These are phyloP conservation scores for Verticillium nonalfalfae DNA, from an alignment of 2,329 filamentous ascomycete species.

Conservation along the genomic window DNA sequence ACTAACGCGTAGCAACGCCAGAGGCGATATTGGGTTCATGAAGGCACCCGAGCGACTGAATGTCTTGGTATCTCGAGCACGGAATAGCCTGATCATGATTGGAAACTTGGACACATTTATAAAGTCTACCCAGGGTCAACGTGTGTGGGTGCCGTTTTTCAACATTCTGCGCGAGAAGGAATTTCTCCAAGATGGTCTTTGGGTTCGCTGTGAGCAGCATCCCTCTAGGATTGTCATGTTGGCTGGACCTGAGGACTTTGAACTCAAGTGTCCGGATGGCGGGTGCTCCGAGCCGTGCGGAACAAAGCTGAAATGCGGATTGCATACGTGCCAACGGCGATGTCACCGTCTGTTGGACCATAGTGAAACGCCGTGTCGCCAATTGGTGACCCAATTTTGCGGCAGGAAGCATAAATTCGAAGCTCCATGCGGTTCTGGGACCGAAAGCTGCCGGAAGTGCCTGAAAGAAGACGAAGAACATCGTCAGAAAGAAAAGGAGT, in stretches of 20 bases:
- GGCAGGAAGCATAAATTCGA: constrained; percentile 41
- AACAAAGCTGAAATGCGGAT: constrained; percentile 41
- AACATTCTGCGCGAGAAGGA: constrained; percentile 42
- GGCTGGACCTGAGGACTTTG: constrained; percentile 49
- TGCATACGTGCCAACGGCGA: constrained; percentile 50
- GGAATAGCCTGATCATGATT: constrained; percentile 60
- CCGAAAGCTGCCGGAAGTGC: constrained; percentile 42
- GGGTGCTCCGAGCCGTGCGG: constrained; percentile 61
- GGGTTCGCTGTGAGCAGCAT: constrained; percentile 55
- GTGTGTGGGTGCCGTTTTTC: constrained; percentile 53
- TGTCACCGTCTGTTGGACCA: constrained; percentile 61
- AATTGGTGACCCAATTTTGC: constrained; percentile 39
- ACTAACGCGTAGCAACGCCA: constrained; percentile 58
- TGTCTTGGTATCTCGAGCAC: constrained; percentile 62
- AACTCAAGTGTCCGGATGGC: constrained; percentile 58
- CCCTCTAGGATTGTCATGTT: constrained; percentile 41
- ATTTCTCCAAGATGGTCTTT: constrained; percentile 54
- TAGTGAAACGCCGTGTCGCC: constrained; percentile 31
- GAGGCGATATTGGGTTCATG: constrained; percentile 67
- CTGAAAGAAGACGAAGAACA: constrained; percentile 37
- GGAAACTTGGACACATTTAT: constrained; percentile 65
- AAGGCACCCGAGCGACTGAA: constrained; percentile 59
- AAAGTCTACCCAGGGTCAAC: constrained; percentile 47
- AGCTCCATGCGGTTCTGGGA: constrained; percentile 36
- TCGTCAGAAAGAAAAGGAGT: constrained; percentile 31